Base-by-base conservation (phyloP, 2,329 filamentous ascomycete genomes). In the Botryosphaeria dothidea region DNA sequence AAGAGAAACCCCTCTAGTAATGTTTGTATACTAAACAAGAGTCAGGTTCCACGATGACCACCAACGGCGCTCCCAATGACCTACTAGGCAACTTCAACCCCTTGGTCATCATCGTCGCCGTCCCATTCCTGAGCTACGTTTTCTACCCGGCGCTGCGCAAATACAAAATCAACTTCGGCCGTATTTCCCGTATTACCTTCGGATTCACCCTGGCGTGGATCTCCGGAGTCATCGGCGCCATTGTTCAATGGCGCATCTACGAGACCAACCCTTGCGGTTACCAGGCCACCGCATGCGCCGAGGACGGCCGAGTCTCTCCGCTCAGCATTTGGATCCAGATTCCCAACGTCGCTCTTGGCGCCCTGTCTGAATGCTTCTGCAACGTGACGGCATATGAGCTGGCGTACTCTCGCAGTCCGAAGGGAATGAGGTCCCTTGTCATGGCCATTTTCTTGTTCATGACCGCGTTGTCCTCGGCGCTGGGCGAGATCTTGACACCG, bases 11-110 rank as follows among this genome's bases (percentile, higher is more conserved):
- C 7, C 23, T 25, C 43, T 5, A 21, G 13, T 8, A 2, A 15
- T 21, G 6, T n/a, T 2, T 19, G 23, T 8, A 27, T 41, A 21
- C 31, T 62, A 9, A 62, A 19, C 29, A n/a, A 1, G 15, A 8
- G 9, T 13, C n/a, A 62, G 64, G 57, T 21, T 62, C 57, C n/a
- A 66, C 68, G 73, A 66, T 85, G 73, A 74, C 73, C 5, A 84
- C 82, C 9, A 78, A 83, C 61, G 82, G 82, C 29, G 81, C 81
- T 0, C 82, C 83, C 48, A 85, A 84, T 68, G 82, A 84, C 62
- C 72, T 84, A 9, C 76, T 84, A 41, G 73, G 67, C 69, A 84
- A 84, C 73, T 83, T 84, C 72, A 84, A 84, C 72, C 75, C 82
- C 0, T 70, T 84, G 7, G 81, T 79, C 57, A 83, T 84, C 68